Evolutionary conservation across 345 rosid genomes (phyloP).

Genomic region (Citrus maxima): DNA sequence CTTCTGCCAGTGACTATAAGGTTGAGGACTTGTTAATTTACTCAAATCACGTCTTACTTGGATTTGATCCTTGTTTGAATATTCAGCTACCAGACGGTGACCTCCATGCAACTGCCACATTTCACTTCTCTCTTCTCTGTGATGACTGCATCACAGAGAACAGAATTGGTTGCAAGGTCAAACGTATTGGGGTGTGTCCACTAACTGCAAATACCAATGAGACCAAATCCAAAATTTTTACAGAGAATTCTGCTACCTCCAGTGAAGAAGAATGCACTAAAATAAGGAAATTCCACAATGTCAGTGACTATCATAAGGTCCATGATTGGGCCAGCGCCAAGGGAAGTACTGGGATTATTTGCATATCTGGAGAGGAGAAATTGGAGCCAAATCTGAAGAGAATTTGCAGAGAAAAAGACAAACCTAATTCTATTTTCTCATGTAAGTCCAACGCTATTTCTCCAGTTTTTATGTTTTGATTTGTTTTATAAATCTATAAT

Average conservation of each 20-base stretch:
- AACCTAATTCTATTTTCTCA: background rate
- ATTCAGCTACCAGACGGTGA: background rate
- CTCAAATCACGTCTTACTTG: background rate
- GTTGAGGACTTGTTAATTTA: background rate
- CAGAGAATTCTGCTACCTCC: background rate
- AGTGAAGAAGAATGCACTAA: background rate
- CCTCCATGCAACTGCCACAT: too few species aligned
- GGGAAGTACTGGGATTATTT: background rate
- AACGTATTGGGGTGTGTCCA: conserved; percentile 27
- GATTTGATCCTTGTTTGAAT: background rate
- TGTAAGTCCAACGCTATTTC: background rate
- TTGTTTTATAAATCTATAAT: background rate
- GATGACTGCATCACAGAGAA: background rate
- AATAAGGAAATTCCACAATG: background rate
- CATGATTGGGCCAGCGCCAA: background rate
- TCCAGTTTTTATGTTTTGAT: background rate
- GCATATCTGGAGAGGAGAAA: background rate
- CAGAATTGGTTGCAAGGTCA: conserved; percentile 13
- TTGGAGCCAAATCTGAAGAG: background rate
- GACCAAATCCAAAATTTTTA: background rate
- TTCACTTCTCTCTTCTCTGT: background rate
- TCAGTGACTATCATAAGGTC: background rate
- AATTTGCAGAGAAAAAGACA: background rate
- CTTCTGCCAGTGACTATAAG: background rate
- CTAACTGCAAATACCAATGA: background rate